Base-by-base conservation (phyloP, 2,329 filamentous ascomycete genomes). In the Dendrostoma leiphaemia region DNA sequence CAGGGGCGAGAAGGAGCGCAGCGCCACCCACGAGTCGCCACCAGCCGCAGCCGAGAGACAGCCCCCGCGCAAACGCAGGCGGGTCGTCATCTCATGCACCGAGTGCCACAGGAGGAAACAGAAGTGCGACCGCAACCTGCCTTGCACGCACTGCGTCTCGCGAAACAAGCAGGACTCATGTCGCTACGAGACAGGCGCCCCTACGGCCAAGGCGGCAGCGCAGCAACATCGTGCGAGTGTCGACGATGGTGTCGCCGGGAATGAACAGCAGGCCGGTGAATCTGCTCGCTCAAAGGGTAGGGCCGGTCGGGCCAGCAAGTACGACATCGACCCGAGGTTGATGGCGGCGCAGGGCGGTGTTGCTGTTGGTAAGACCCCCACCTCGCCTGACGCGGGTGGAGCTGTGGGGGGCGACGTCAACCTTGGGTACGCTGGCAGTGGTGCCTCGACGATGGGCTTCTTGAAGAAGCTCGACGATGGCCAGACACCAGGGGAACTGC, bases 101-200 rank as follows among this genome's bases (percentile, higher is more conserved):
- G 83, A 86, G 64, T 86, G 83, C 60, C 83, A 86, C 66, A 74
- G 83, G 57, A 75, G 83, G 56, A 86, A 86, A 64, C 81, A 84
- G 64, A 83, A 83, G 77, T 86, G 83, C 65, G 82, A 86, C 63
- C 77, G 83, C 55, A 74, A 78, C 56, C 71, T 79, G 56, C 83
- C 83, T 2, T 85, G 83, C 65, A 75, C 77, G 44, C 84, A 84
- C 64, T 86, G 83, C 66, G 71, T 76, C 29, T 76, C 78, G 49
- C 75, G 83, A 48, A 80, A 79, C 61, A 84, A 82, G 64, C 74
- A 79, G 59, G 69, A 73, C 2, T 68, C 72, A n/a, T 86, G 83
- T 62, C 72, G 71, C 21, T 86, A 85, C 63, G 82, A 85, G 65
- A 78, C 75, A 8, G 73, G 73, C 29, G 71, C 75, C 4, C 75